These are phyloP conservation scores for Prorocentrum cordatum DNA, from an alignment of 169 alveolate species.

Conservation along the genomic window DNA sequence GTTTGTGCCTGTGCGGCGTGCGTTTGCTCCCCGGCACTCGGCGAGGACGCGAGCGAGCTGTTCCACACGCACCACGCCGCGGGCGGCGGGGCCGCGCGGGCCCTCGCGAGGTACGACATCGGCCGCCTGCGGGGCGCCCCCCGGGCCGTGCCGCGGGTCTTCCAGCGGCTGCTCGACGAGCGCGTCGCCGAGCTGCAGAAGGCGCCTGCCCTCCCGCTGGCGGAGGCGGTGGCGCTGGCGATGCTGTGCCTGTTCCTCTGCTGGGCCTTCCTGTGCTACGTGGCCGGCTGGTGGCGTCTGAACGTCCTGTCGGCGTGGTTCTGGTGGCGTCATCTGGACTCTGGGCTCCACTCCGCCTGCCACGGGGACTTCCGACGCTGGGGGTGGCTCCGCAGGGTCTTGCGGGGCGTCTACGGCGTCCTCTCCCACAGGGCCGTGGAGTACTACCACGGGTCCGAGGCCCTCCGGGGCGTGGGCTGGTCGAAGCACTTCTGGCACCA, in stretches of 20 bases:
- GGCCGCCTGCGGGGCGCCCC: neutral
- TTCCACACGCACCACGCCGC: slow-evolving; percentile 41
- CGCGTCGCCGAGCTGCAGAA: neutral
- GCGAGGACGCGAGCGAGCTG: slow-evolving; percentile 9
- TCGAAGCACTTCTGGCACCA: slow-evolving; percentile 38
- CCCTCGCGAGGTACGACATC: neutral
- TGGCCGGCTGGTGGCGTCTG: slow-evolving; percentile 1
- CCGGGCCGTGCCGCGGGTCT: neutral
- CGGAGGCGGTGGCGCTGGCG: slow-evolving; percentile 20
- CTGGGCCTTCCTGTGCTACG: slow-evolving; percentile 16
- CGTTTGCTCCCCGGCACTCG: too few relatives aligned
- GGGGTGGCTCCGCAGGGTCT: neutral
- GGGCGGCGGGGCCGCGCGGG: neutral
- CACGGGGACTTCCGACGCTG: neutral
- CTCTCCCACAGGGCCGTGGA: too few relatives aligned
- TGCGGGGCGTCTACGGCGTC: too few relatives aligned
- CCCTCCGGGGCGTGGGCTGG: too few relatives aligned
- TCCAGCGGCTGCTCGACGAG: neutral
- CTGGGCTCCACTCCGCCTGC: slow-evolving; percentile 1
- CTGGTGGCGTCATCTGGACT: slow-evolving; percentile 52
- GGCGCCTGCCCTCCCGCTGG: neutral
- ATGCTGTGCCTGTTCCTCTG: slow-evolving; percentile 6
- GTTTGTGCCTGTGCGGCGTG: too few relatives aligned
- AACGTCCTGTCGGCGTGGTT: slow-evolving; percentile 20
- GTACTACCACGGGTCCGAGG: too few relatives aligned